Percentiles rank a stretch among this genome's conserved stretches.
Evolutionary conservation across 1,139 yeast species (phyloP).

Genomic region (Zygoascus hellenicus): DNA sequence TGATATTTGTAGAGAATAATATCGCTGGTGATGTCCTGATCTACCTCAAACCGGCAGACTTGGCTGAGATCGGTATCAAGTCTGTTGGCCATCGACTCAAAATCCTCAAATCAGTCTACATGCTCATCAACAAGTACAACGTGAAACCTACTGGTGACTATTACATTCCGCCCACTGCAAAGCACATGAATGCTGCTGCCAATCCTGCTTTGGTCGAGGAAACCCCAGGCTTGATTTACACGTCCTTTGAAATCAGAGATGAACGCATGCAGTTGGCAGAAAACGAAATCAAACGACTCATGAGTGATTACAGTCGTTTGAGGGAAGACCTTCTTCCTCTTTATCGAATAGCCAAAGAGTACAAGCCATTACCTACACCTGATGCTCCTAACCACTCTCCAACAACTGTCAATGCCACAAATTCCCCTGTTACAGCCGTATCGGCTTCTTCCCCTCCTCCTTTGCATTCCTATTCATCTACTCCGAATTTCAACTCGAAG

Average conservation of each 20-base stretch:
- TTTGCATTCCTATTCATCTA: conserved; percentile 2
- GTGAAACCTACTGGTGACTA: conserved; percentile 29
- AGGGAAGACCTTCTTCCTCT: conserved; percentile 39
- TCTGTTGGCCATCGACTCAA: conserved; percentile 39
- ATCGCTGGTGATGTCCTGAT: conserved; percentile 39
- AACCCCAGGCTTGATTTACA: conserved; percentile 16
- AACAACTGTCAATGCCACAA: conserved; percentile 7
- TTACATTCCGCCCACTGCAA: conserved; percentile 29
- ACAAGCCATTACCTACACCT: conserved; percentile 41
- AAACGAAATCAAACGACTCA: conserved; percentile 31
- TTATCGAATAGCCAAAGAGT: conserved; percentile 37
- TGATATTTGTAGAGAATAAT: conserved; percentile 28
- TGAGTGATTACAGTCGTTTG: conserved; percentile 31
- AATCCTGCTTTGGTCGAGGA: conserved; percentile 8
- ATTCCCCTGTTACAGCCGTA: conserved; percentile 3
- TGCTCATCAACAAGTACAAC: conserved; percentile 27
- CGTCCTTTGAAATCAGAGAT: conserved; percentile 31
- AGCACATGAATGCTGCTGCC: conserved; percentile 3
- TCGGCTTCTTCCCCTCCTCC: conserved; percentile 9
- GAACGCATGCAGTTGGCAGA: conserved; percentile 34
- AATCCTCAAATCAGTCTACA: conserved; percentile 35
- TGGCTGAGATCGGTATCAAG: conserved; percentile 38
- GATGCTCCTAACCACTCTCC: conserved; percentile 24
- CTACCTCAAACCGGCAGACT: conserved; percentile 35
- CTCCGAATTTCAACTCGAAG: neutral